A percentile compares a stretch with the other conserved stretches of the same genome.
Evolutionary conservation across 208 protist species (phyloP).

Genomic region (Trypanosoma conorhini): DNA sequence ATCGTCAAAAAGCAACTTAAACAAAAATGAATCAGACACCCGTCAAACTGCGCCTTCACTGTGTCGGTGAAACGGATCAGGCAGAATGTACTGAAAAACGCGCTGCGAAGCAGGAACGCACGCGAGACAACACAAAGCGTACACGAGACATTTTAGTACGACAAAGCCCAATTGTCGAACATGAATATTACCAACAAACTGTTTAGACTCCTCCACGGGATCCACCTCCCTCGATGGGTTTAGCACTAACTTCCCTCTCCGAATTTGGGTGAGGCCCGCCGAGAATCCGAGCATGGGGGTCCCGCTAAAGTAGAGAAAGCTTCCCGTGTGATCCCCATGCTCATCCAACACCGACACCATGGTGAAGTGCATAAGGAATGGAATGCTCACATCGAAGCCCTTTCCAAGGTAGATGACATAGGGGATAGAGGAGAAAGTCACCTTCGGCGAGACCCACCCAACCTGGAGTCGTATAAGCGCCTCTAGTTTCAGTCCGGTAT

Average conservation of each 20-base stretch:
- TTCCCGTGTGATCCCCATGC: slow-evolving; percentile 72
- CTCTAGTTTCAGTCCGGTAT: slow-evolving; percentile 73
- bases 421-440: slow-evolving; percentile 69
- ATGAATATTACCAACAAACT: slow-evolving; percentile 81
- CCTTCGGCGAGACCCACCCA: slow-evolving; percentile 85
- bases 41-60: slow-evolving; percentile 39
- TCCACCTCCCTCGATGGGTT: slow-evolving; percentile 70
- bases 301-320: slow-evolving; percentile 83
- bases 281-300: slow-evolving; percentile 83
- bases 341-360: slow-evolving; percentile 85
- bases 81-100: slow-evolving; percentile 58
- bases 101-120: slow-evolving; percentile 73
- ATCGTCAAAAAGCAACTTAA: slow-evolving; percentile 1
- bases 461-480: slow-evolving; percentile 75
- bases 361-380: slow-evolving; percentile 80
- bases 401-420: slow-evolving; percentile 78
- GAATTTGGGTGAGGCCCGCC: slow-evolving; percentile 57
- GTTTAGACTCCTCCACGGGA: slow-evolving; percentile 52
- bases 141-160: slow-evolving; percentile 58
- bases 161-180: slow-evolving; percentile 81
- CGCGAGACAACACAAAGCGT: slow-evolving; percentile 57
- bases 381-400: slow-evolving; percentile 80
- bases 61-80: slow-evolving; percentile 77
- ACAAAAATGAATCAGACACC: slow-evolving; percentile 14
- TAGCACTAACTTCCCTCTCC: slow-evolving; percentile 65